Base-by-base conservation (phyloP, 2,329 filamentous ascomycete species). In the Trichoderma arundinaceum region DNA sequence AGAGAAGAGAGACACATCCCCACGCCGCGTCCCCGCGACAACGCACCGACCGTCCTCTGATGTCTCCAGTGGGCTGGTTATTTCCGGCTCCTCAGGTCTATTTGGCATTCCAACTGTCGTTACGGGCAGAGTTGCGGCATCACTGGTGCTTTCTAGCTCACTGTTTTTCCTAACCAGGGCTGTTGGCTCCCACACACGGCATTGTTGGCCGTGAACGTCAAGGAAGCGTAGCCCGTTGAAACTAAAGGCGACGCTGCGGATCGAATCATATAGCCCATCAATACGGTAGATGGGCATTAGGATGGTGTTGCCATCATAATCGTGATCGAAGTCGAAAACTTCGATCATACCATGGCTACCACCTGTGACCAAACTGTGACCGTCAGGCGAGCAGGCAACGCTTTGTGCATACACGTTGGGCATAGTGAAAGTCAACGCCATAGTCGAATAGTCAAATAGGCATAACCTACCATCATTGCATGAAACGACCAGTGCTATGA, bases 401-500 rank as follows among this genome's bases (percentile, higher is more conserved):
- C 32, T 60, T 32, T 60, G 57, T 15, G 57, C 57, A 8, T 39
- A 48, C 19, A 49, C 19, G 3, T 60, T 39, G 13, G 17, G 13
- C 15, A 49, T 38, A 4, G 33, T 32, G 2, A 60, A 39, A 17
- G 17, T 60, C 44, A 28, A n/a, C 0, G 33, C 4, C 57, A 49
- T 49, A 10, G 44, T 60, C 0, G 32, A 32, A 1, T 60, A 60
- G 15, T 60, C 19, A 15, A 49, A 60, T 39, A 60, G 8, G 57
- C 57, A 60, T 17, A 60, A n/a, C 17, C 57, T 60, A 12, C 57
- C 57, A 5, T 60, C 57, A 8, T 28, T 60, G 3, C 17, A 60
- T 4, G 57, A 48, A 7, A 49, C 44, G 10, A 49, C 15, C 7
- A 60, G 19, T 1, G 57, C 43, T n/a, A 39, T 28, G 39, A 60